phyloP scores from a whole-genome alignment of 202 grass and related monocot genomes.

The Zizania palustris region DNA sequence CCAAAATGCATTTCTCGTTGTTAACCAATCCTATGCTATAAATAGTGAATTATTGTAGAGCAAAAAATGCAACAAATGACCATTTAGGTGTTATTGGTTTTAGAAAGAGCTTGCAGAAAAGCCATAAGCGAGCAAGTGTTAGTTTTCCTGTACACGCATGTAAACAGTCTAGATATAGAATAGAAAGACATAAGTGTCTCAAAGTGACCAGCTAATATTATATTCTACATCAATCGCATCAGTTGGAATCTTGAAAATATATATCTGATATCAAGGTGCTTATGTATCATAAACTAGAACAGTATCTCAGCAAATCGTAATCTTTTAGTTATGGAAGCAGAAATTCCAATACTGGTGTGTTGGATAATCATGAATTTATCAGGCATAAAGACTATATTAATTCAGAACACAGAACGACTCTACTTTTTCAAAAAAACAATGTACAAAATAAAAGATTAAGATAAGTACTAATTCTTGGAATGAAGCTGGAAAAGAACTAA shows the following conservation, averaged over 20 bases:
- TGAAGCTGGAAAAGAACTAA: background rate
- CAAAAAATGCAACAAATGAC: background rate
- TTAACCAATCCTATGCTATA: background rate
- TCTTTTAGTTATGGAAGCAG: background rate
- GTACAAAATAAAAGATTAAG: background rate
- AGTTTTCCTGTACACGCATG: background rate
- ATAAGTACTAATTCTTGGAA: background rate
- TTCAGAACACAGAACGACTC: background rate
- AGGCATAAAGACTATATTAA: background rate
- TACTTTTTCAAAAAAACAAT: background rate
- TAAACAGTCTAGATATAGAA: constrained; percentile 16
- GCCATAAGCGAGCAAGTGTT: background rate
- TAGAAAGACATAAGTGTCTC: background rate
- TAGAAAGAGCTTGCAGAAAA: background rate
- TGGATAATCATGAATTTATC: constrained; percentile 11
- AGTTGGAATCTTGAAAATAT: constrained; percentile 5
- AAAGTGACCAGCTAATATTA: constrained; percentile 1
- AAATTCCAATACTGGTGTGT: background rate
- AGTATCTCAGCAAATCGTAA: constrained; percentile 11
- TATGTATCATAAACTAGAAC: constrained; percentile 1
- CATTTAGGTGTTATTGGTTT: background rate
- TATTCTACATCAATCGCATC: background rate
- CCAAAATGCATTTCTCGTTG: background rate
- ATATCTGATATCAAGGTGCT: background rate
- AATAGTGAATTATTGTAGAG: background rate